A percentile compares a stretch with the other conserved stretches of the same genome.
phyloP scores from a whole-genome alignment of 352 stramenopile genomes.

The Phytophthora fragariae region DNA sequence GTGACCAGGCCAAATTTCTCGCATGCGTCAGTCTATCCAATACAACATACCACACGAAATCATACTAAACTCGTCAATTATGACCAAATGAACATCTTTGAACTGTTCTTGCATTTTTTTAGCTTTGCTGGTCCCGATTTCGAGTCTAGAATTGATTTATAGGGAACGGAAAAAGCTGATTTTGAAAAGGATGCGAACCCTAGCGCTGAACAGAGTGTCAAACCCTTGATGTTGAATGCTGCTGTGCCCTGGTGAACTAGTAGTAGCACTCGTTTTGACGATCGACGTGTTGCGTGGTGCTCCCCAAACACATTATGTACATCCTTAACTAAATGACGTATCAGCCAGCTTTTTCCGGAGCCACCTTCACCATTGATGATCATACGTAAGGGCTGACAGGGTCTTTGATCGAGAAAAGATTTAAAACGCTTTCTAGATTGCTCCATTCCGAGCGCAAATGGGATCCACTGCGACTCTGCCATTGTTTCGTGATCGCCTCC shows the following conservation, averaged over 20 bases:
- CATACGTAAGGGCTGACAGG: background rate
- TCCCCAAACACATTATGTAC: background rate
- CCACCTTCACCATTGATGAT: background rate
- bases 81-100: background rate
- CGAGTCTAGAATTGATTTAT: background rate
- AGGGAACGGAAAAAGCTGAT: background rate
- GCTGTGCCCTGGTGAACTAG: slow-evolving; percentile 5
- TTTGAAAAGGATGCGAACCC: background rate
- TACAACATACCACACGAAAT: no score
- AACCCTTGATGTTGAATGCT: slow-evolving; percentile 7
- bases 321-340: background rate
- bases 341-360: background rate
- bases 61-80: no score
- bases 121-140: background rate
- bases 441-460: background rate
- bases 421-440: background rate
- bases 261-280: background rate
- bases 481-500: background rate
- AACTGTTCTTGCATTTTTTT: background rate
- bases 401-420: background rate
- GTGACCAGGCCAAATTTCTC: background rate
- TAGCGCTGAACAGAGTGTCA: slow-evolving; percentile 1
- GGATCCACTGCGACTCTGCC: slow-evolving; percentile 4
- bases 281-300: background rate
- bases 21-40: background rate